Base-by-base conservation (phyloP, 2,329 filamentous ascomycete species). In the Coniella lustricola region DNA sequence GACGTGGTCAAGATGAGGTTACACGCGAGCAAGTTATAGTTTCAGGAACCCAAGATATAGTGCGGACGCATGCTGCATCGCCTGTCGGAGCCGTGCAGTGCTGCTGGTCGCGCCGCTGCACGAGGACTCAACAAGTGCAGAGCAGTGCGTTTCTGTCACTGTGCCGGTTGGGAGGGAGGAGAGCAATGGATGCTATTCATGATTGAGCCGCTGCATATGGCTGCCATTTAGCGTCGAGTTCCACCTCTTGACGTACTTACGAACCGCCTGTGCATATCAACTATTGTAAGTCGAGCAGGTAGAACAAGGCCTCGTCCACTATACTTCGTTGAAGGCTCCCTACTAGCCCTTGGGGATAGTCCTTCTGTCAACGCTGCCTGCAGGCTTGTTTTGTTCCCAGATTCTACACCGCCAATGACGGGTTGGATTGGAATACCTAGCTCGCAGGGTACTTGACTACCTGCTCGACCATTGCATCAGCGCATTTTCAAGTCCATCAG, bases 71-170 rank as follows among this genome's bases (percentile, higher is more conserved):
- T 45, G 44, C 44, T 50, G 50, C 48, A 50, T 42, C 40, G 25
- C 25, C 25, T 29, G 25, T 43, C 20, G 50, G 50, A 50, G 44
- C 47, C 44, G 48, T 40, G 44, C 29, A 40, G 44, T 46, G 25
- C n/a, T n/a, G n/a, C n/a, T n/a, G 37, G 47, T 40, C 44, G 47
- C 50, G 47, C 47, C 49, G 47, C 50, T 53, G 50, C 50, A 52
- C 43, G 47, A 50, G 43, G 25, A 29, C 29, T 25, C 16, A 35
- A 35, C 17, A 12, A 29, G 12, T n/a, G n/a, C n/a, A n/a, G n/a
- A n/a, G n/a, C n/a, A n/a, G n/a, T n/a, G n/a, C n/a, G n/a, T n/a
- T n/a, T n/a, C n/a, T n/a, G n/a, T n/a, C n/a, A 29, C 10, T 29
- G 25, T 29, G 25, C 25, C 25, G 25, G 25, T 29, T 29, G 25